A percentile compares a stretch with the other conserved stretches of the same genome.
Conservation (phyloP, 257 asterid species). For the Lavandula angustifolia region DNA sequence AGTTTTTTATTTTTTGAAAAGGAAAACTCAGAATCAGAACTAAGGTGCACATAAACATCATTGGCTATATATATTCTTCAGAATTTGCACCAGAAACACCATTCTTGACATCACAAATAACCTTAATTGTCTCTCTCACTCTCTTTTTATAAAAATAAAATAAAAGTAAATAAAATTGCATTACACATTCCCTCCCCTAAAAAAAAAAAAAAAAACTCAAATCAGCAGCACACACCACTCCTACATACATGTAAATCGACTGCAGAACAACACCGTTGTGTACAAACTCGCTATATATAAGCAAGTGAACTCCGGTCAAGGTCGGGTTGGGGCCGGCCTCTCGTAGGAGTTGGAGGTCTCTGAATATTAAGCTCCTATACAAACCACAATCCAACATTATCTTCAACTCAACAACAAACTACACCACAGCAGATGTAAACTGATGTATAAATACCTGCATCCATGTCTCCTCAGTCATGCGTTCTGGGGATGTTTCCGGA, state of each 20-base stretch:
- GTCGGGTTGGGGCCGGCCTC: conserved; percentile 97
- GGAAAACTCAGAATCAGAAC: no score
- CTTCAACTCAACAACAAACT: conserved; percentile 17
- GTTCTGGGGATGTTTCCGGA: conserved; percentile 97
- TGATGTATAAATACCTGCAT: conserved; percentile 71
- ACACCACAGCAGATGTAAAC: neutral
- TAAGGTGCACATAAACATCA: no score
- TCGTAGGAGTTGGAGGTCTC: conserved; percentile 96
- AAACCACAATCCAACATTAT: conserved; percentile 28
- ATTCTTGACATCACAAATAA: neutral
- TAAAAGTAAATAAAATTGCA: conserved; percentile 15
- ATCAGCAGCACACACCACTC: conserved; percentile 26
- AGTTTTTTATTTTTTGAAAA: no score
- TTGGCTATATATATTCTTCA: no score
- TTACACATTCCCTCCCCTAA: conserved; percentile 18
- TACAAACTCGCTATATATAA: conserved; percentile 54
- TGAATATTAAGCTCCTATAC: conserved; percentile 92
- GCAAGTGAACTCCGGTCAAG: conserved; percentile 89
- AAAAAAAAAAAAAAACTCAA: conserved; percentile 16
- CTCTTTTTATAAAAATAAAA: no score
- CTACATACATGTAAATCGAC: conserved; percentile 2
- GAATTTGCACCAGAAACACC: neutral
- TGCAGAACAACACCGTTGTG: conserved; percentile 12
- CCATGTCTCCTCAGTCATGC: conserved; percentile 76
- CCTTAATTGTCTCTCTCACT: neutral